Evolutionary conservation across 441 rosid genomes (phyloP), one percentile per base, ranked within the genome.

Genomic region (Adansonia rubrostipa): DNA sequence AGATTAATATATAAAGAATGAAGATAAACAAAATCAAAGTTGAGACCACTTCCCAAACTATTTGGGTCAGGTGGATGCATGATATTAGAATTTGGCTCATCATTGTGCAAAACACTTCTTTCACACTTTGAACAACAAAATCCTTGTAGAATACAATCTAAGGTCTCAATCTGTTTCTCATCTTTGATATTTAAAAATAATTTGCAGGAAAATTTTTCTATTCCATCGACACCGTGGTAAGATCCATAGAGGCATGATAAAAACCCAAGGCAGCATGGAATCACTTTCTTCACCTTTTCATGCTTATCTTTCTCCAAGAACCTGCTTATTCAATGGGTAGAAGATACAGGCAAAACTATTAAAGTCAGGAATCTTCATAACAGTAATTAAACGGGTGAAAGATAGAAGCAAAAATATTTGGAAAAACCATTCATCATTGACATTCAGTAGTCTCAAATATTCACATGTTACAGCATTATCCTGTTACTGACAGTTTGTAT

Each of bases 61-160:
- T 82, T 84, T 84, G 80, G 47, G 75, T 81, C 85, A 9, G 82
- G 85, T 19, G 73, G 82, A 73, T 83, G 78, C 76, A 88, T 71
- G 73, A 84, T 69, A 72, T 77, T 87, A 68, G 84, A 82, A 82
- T 79, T 82, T 65, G 28, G 78, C 74, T 82, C 85, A 63, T 76
- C 83, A 82, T 74, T 61, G 74, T 47, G 82, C 82, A 76, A 76
- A 78, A 83, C 40, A 81, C 72, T 78, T 85, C 74, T 80, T 85
- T 92, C 99, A 85, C 99, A 97, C 81, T 86, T 91, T 74, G 97
- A 90, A 87, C 99, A 97, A 82, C 87, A 89, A 79, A 97, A 97
- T 73, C 98, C 97, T 86, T 85, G 88, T 78, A 88, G 85, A 61
- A 93, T 77, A 84, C 71, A 80, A 69, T 90, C 91, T 69, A 86